Conservation (phyloP, 2,329 filamentous ascomycete genomes). For the Pestalotiopsis sp. region DNA sequence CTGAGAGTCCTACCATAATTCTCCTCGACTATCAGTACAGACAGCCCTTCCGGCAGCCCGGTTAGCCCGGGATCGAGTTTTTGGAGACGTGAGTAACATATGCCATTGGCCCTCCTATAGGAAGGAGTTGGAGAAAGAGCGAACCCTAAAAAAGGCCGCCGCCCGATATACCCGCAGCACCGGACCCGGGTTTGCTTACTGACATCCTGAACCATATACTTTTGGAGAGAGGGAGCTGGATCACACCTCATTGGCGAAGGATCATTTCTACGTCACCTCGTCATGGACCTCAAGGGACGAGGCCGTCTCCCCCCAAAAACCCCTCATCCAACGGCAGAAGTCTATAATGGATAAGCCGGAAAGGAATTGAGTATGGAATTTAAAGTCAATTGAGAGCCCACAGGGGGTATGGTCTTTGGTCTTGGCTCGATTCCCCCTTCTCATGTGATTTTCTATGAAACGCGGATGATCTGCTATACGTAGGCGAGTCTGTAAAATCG, state of each 20-base stretch:
- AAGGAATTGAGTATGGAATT: not conserved
- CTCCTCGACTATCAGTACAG: not conserved
- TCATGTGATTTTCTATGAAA: not conserved
- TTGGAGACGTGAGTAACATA: not conserved
- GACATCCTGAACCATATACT: not conserved
- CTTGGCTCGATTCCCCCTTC: not conserved
- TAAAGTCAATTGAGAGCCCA: slow-evolving; percentile 1
- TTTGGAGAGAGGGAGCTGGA: not conserved
- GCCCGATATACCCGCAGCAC: not conserved
- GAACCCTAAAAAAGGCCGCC: slow-evolving; percentile 2
- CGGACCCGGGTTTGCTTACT: slow-evolving; percentile 3
- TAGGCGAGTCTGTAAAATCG: not conserved
- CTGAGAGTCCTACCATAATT: not conserved
- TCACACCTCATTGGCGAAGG: not conserved
- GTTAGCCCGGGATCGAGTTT: not conserved
- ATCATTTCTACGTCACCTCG: slow-evolving; percentile 5
- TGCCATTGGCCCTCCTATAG: not conserved
- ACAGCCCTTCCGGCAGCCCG: not conserved
- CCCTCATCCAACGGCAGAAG: not conserved
- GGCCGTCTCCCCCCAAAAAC: not conserved
- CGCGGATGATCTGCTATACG: not conserved
- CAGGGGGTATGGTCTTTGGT: not conserved
- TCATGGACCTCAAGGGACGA: not conserved
- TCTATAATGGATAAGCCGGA: not conserved
- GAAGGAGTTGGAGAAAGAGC: not conserved